Percentiles rank a stretch among this genome's conserved stretches.
Evolutionary conservation across 2,329 filamentous ascomycete species (phyloP).

Genomic region (Pyricularia grisea): DNA sequence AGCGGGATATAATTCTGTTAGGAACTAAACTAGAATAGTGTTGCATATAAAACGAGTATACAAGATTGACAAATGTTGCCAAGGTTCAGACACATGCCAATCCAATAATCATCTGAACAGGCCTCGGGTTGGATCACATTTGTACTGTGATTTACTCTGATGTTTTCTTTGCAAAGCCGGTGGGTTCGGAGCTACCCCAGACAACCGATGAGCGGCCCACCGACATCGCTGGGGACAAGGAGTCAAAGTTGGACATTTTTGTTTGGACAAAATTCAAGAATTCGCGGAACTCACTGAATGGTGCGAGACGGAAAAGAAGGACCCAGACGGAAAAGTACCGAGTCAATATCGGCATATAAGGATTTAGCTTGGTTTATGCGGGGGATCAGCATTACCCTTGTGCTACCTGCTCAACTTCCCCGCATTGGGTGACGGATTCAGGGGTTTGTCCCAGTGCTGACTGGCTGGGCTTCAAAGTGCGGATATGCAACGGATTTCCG

Average conservation of each 20-base stretch:
- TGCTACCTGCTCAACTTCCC: too few relatives aligned
- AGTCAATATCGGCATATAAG: neutral
- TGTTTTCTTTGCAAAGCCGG: neutral
- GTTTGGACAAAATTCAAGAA: too few relatives aligned
- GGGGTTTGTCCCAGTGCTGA: too few relatives aligned
- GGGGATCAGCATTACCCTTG: too few relatives aligned
- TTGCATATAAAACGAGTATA: neutral
- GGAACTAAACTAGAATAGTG: too few relatives aligned
- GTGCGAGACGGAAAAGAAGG: too few relatives aligned
- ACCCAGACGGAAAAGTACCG: neutral
- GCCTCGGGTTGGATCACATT: neutral
- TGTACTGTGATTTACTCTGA: neutral
- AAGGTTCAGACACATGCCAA: neutral
- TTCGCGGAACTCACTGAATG: too few relatives aligned
- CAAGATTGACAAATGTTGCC: neutral
- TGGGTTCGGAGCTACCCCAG: too few relatives aligned
- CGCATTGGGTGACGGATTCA: too few relatives aligned
- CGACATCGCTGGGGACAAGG: neutral
- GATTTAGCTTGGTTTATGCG: neutral
- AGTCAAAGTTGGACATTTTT: too few relatives aligned
- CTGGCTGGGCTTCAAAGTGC: too few relatives aligned
- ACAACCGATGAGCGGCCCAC: neutral
- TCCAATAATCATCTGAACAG: neutral
- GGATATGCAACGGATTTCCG: too few relatives aligned
- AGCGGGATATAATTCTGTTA: neutral